Base-by-base conservation (phyloP, 2,329 filamentous ascomycete species). In the Phaeosphaeriaceae sp. region DNA sequence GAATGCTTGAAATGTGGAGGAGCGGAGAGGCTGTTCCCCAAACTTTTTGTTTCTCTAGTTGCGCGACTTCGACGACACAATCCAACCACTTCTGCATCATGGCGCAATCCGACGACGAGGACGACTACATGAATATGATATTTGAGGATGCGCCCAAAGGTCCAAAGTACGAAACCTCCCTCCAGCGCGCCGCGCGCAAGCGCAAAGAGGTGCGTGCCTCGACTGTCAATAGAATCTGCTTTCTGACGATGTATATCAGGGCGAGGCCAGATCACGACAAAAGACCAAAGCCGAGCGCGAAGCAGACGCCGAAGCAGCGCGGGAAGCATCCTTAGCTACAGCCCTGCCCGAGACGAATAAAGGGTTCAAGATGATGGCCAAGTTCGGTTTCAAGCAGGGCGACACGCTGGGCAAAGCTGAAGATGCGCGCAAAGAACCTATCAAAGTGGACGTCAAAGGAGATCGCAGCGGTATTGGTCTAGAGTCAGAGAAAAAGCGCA, bases 61-160 rank as follows among this genome's bases (percentile, higher is more conserved):
- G 48, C 52, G 22, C 21, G 47, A 58, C 52, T 45, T 56, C 41
- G 15, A 20, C 45, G 19, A 46, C 20, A 20, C 31, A 7, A 27
- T 17, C 15, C 31, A 21, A 44, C 45, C 54, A 24, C 15, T 45
- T 17, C 24, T 1, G 22, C 58, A 59, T 36, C 44, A 76, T 76
- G 74, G 66, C 71, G 60, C 62, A 73, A 56, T 72, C 72, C 2
- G 91, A 92, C 7, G 91, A 93, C 20, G 91, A 93, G 62, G 93
- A 97, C 63, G 95, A 99, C 78, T 98, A 99, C 83, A 96, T 99
- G 91, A 92, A 89, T 69, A 98, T 99, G 94, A 84, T 89, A 15
- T 93, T 99, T 74, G 84, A 86, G 19, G 91, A 96, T 65, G 67
- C 67, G 55, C 84, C 86, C 0, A 77, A 77, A 19, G 73, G 75